phyloP scores from a whole-genome alignment of 2,329 filamentous ascomycete genomes.

The Plenodomus tracheiphilus region DNA sequence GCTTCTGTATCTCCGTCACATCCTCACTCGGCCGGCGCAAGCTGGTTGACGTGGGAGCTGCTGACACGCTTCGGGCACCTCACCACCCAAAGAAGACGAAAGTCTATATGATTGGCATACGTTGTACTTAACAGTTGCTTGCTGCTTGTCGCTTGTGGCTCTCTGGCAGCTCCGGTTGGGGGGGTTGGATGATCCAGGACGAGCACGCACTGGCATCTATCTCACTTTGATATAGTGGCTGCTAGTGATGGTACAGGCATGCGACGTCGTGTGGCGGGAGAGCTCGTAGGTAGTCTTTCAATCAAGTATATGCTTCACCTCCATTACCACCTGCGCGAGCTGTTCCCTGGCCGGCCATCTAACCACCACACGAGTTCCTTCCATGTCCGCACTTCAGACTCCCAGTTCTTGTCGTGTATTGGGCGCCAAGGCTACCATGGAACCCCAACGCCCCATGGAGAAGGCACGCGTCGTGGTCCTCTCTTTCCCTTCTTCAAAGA shows the following conservation, averaged over 20 bases:
- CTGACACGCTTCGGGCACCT: constrained; percentile 52
- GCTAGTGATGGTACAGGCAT: neutral
- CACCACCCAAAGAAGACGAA: constrained; percentile 53
- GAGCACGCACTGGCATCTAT: neutral
- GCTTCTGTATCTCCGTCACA: constrained; percentile 58
- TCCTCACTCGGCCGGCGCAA: constrained; percentile 56
- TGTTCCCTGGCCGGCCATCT: too few relatives aligned
- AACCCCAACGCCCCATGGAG: neutral
- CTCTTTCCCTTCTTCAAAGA: constrained; percentile 1
- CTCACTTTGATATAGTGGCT: neutral
- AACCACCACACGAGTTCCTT: neutral
- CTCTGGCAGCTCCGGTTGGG: neutral
- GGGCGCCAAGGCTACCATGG: neutral
- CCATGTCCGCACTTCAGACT: neutral
- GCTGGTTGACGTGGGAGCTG: constrained; percentile 53
- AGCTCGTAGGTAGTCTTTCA: neutral
- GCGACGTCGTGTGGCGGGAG: neutral
- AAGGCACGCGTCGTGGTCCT: neutral
- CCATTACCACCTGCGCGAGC: neutral
- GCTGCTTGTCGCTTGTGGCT: too few relatives aligned
- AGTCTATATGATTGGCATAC: constrained; percentile 50
- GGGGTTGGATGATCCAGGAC: neutral
- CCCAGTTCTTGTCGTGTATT: neutral
- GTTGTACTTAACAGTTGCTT: constrained; percentile 31
- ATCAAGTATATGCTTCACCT: neutral